phyloP scores from a whole-genome alignment of 2,329 filamentous ascomycete genomes.

The Rasamsonia emersonii region DNA sequence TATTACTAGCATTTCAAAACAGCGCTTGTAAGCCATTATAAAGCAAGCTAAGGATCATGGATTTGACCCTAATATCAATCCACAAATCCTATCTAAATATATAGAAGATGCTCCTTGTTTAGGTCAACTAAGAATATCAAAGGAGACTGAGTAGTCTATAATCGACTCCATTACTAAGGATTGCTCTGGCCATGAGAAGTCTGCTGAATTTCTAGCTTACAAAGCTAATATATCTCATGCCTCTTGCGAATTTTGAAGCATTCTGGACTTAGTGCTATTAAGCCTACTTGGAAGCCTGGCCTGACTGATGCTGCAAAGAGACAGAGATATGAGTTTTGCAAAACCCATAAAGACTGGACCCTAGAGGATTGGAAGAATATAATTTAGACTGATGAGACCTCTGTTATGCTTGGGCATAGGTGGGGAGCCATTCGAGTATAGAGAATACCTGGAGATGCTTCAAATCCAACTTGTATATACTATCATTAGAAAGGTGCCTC shows the following conservation, averaged over 20 bases:
- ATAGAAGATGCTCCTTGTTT: constrained; percentile 4
- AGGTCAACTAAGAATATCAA: constrained; percentile 3
- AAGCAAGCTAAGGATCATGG: constrained; percentile 5
- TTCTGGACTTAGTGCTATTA: constrained; percentile 7
- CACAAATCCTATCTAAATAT: constrained; percentile 7
- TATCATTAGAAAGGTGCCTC: constrained; percentile 10
- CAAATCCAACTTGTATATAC: constrained; percentile 8
- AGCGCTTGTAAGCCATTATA: constrained; percentile 3
- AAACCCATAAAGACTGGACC: constrained; percentile 12
- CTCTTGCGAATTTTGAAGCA: constrained; percentile 7
- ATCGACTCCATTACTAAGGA: constrained; percentile 2
- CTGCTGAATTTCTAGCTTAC: constrained; percentile 9
- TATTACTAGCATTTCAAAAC: too few relatives aligned
- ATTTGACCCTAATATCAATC: constrained; percentile 5
- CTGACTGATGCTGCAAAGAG: constrained; percentile 7
- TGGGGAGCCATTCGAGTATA: constrained; percentile 8
- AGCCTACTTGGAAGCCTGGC: constrained; percentile 11
- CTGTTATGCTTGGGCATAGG: constrained; percentile 9
- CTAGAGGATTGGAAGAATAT: constrained; percentile 15
- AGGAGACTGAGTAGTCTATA: constrained; percentile 1
- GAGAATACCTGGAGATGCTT: constrained; percentile 7
- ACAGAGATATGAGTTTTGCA: constrained; percentile 8
- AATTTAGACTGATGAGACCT: constrained; percentile 16
- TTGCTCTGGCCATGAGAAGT: constrained; percentile 9
- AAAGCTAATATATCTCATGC: constrained; percentile 4